Conservation (phyloP, 768 basidiomycete species). For the Pleurotus tuber-regium region DNA sequence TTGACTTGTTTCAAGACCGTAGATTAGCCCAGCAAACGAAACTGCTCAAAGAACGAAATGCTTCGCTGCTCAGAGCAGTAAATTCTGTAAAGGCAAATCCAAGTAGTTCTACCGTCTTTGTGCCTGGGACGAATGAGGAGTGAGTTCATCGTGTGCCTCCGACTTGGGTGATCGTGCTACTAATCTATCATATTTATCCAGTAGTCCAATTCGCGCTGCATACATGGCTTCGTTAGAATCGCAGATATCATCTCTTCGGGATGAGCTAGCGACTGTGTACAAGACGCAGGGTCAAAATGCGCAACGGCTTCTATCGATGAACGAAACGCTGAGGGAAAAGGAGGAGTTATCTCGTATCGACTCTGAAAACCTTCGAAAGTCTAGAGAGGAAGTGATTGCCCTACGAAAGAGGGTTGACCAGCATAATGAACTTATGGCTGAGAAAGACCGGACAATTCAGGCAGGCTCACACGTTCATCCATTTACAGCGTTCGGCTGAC, state of each 20-base stretch:
- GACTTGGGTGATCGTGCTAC: constrained; percentile 13
- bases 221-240: constrained; percentile 91
- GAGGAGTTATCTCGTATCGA: constrained; percentile 85
- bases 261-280: constrained; percentile 92
- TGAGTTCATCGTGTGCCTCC: constrained; percentile 39
- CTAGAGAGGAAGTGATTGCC: constrained; percentile 70
- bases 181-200: constrained; percentile 24
- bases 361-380: constrained; percentile 73
- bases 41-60: constrained; percentile 89
- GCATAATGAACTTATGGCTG: constrained; percentile 81
- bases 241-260: constrained; percentile 87
- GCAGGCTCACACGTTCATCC: constrained; percentile 40
- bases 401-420: constrained; percentile 78
- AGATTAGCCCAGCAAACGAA: constrained; percentile 91
- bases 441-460: constrained; percentile 88
- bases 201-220: constrained; percentile 83
- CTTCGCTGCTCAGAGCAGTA: constrained; percentile 82
- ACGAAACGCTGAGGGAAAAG: constrained; percentile 91
- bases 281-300: constrained; percentile 96
- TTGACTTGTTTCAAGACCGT: constrained; percentile 55
- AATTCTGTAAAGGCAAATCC: constrained; percentile 65
- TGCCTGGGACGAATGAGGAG: constrained; percentile 69
- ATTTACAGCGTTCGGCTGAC: constrained; percentile 6
- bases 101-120: constrained; percentile 59
- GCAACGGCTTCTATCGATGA: constrained; percentile 89